These are phyloP conservation scores for Diaporthe longicolla DNA, from an alignment of 2,329 filamentous ascomycete genomes.

Conservation along the genomic window DNA sequence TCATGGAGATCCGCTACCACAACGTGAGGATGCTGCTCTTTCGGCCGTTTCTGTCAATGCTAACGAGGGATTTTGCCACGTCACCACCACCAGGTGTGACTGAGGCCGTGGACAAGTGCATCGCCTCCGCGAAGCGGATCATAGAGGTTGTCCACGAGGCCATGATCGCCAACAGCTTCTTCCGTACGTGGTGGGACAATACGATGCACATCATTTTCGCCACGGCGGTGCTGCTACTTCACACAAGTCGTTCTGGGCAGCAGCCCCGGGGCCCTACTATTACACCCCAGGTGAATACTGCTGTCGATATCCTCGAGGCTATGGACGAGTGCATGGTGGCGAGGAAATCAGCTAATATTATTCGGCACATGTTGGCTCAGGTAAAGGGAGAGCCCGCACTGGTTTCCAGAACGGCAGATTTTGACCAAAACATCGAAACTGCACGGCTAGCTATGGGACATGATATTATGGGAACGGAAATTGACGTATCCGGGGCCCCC, in stretches of 20 bases:
- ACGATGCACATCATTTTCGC: constrained; percentile 21
- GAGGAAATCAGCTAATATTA: not conserved
- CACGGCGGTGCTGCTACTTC: not conserved
- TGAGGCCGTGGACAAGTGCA: constrained; percentile 15
- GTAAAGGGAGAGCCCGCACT: not conserved
- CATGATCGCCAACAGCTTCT: constrained; percentile 1
- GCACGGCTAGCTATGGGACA: not conserved
- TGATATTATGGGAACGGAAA: not conserved
- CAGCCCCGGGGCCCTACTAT: not conserved
- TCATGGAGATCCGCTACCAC: constrained; percentile 20
- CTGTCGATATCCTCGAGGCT: not conserved
- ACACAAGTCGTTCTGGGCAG: not conserved
- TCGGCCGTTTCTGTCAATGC: constrained; percentile 13
- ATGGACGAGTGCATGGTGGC: constrained; percentile 20
- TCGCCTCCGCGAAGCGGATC: constrained; percentile 4
- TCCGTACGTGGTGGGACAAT: constrained; percentile 12
- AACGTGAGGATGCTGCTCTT: constrained; percentile 7
- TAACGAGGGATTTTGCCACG: not conserved
- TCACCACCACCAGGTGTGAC: not conserved
- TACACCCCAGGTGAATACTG: not conserved
- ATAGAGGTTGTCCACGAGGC: constrained; percentile 1
- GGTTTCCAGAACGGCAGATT: not conserved
- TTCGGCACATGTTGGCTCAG: constrained; percentile 11
- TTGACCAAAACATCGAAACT: not conserved
- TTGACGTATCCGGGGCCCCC: not conserved